Base-by-base conservation (phyloP, 2,329 filamentous ascomycete genomes). In the Stromatinia cepivora region DNA sequence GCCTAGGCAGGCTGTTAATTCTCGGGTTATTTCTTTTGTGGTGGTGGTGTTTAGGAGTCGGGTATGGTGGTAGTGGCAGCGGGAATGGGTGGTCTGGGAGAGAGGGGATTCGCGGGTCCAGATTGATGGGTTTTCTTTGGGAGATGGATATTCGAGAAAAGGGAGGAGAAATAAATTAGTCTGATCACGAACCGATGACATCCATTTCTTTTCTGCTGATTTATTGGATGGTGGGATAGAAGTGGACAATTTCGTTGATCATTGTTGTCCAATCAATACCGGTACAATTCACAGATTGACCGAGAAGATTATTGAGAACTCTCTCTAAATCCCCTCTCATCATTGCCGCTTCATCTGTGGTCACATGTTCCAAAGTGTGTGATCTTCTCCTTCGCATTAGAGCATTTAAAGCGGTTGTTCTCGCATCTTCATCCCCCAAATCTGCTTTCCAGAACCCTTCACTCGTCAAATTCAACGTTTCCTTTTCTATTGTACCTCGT, bases 1-100 rank as follows among this genome's bases (percentile, higher is more conserved):
- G 7, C 83, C 83, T 0, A 85, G 77, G 83, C 83, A 85, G 1
- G 83, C 82, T 73, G 81, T 80, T 15, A 85, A 73, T 71, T 83
- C 79, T 58, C 81, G 78, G 65, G 15, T 20, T 46, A 84, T 70
- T 22, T 78, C 75, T 8, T 76, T 67, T n/a, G 4, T 61, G 17
- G 63, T 39, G 13, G 36, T 7, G 9, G 22, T 45, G n/a, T 5
- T 2, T 15, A 81, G 72, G 2, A 80, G 73, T 13, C 80, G 76
- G 22, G 80, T 81, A 70, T 82, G 80, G 31, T 82, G 81, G 56
- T 78, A 80, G 11, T 78, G 77, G 73, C 83, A 85, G 15, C 80
- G 79, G 5, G 80, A 76, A 57, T 82, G 78, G 5, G 82, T 81
- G 36, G 76, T 74, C 39, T 77, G 74, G 68, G 80, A 82, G 0